Conservation (phyloP, 352 stramenopile species). For the Phytophthora sansomeana region DNA sequence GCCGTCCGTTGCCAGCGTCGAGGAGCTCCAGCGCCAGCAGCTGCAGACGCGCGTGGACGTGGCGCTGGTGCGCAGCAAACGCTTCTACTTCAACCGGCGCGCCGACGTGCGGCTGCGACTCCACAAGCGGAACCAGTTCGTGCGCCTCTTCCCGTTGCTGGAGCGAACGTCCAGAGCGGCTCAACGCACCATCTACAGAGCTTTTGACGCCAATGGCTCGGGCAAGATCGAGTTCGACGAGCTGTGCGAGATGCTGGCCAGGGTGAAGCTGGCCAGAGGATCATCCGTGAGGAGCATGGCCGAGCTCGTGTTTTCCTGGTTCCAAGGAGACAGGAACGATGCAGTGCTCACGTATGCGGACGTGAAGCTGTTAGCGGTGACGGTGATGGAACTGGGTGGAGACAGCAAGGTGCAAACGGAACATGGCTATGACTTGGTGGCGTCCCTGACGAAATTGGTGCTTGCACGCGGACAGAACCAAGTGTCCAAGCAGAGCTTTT, state of each 20-base stretch:
- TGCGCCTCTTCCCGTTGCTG: constrained; percentile 67
- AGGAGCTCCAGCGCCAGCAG: constrained; percentile 30
- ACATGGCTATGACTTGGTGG: constrained; percentile 30
- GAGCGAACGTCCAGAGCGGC: constrained; percentile 35
- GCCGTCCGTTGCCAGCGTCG: constrained; percentile 17
- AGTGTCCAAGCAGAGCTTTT: constrained; percentile 30
- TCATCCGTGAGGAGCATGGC: constrained; percentile 45
- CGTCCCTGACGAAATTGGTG: constrained; percentile 37
- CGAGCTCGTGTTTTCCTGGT: constrained; percentile 71
- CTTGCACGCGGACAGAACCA: constrained; percentile 20
- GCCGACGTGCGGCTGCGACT: constrained; percentile 58
- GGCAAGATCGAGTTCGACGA: constrained; percentile 67
- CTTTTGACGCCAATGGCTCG: constrained; percentile 58
- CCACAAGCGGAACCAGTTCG: constrained; percentile 48
- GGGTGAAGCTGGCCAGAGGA: constrained; percentile 34
- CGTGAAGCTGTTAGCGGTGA: constrained; percentile 47
- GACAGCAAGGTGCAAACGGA: constrained; percentile 27
- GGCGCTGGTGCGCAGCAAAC: constrained; percentile 38
- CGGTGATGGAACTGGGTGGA: constrained; percentile 31
- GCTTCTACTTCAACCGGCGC: constrained; percentile 52
- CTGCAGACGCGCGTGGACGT: constrained; percentile 39
- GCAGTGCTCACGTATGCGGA: constrained; percentile 40
- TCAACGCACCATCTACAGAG: constrained; percentile 48
- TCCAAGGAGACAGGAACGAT: constrained; percentile 41
- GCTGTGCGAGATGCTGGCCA: constrained; percentile 67